Evolutionary conservation across 2,329 filamentous ascomycete species (phyloP), one percentile per base, ranked within the genome.

Genomic region (Nothophaeocryptopus gaeumannii): DNA sequence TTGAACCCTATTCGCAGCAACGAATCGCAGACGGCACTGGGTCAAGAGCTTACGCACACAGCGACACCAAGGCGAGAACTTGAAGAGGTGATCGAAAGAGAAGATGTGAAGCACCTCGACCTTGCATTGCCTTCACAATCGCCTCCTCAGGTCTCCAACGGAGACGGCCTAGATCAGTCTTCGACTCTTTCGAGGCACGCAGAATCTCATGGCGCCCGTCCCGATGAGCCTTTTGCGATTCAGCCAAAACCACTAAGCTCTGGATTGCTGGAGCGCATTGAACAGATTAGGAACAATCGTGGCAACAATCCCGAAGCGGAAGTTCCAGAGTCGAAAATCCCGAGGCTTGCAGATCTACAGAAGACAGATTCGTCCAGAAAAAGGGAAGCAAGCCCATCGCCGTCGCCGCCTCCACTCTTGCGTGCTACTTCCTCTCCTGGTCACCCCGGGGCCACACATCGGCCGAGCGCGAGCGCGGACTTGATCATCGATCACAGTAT

Each of bases 21-120:
- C 38, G 59, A 56, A 33, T 45, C 53, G 2, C 51, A 54, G 30
- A 39, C 35, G 5, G 37, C 43, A 10, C 30, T 57, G n/a, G 58
- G 50, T 7, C 42, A 35, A 26, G 55, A 57, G 13, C 52, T 62
- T 11, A 47, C 53, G 9, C 55, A 58, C 26, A 54, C 51, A 8
- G 37, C 64, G 8, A 63, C 65, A 2, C 63, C 64, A 7, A 59
- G 61, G 13, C 61, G 67, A 44, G 58, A 65, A 15, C 56, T 60
- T 12, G 63, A 66, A 34, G 59, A 64, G 30, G 64, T 58, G 2
- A 63, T 66, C 10, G 71, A 78, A 39, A 72, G 76, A 35, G 75
- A 83, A 42, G 77, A 79, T 49, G 75, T 84, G 13, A 78, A 78
- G 37, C 82, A 84, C 66, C 71, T 85, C 8, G 82, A 86, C 65